Base-by-base conservation (phyloP, 176 grass and related monocot species). In the Poa pratensis region DNA sequence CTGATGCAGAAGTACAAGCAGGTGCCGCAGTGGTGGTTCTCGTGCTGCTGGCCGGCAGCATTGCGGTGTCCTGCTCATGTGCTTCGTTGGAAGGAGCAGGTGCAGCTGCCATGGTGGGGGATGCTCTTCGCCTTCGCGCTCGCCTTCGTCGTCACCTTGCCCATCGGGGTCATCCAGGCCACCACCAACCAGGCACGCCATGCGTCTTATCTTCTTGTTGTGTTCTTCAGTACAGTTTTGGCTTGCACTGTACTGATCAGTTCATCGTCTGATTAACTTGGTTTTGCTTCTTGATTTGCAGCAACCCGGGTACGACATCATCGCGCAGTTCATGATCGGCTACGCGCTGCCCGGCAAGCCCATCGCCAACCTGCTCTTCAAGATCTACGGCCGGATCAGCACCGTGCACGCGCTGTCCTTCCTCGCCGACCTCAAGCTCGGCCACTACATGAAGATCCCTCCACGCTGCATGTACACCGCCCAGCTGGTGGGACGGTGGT, bases 1-100 rank as follows among this genome's bases (percentile, higher is more conserved):
- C 88, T 98, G 74, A 98, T 98, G 96, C 91, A 87, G 86, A 79
- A 45, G 74, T 98, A 98, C 91, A 95, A 86, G 83, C 93, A 98
- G 87, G 96, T 98, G 62, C 96, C 96, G 23, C 89, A 98, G 82
- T 98, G 96, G 96, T 98, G 96, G 96, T 98, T 95, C 86, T 95
- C 3, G 27, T 94, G 74, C 85, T 98, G 76, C 91, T 98, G 13
- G 46, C 90, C 5, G 96, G 93, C 74, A 98, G 96, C 88, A 82
- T 94, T 10, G 86, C 49, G 35, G 77, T 98, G n/a, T 98, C 96
- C 85, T 98, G 34, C 18, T 95, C 79, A 86, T 98, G 91, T 90
- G 85, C 45, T 87, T 96, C 62, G 72, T 98, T 98, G 93, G 93
- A 98, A 89, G 85, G 81, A 92, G 65, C 74, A 98, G 67, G 80